Evolutionary conservation across 495 filamentous ascomycete genomes (phyloP), one percentile per base, ranked within the genome.

Genomic region (Neurospora sp.): DNA sequence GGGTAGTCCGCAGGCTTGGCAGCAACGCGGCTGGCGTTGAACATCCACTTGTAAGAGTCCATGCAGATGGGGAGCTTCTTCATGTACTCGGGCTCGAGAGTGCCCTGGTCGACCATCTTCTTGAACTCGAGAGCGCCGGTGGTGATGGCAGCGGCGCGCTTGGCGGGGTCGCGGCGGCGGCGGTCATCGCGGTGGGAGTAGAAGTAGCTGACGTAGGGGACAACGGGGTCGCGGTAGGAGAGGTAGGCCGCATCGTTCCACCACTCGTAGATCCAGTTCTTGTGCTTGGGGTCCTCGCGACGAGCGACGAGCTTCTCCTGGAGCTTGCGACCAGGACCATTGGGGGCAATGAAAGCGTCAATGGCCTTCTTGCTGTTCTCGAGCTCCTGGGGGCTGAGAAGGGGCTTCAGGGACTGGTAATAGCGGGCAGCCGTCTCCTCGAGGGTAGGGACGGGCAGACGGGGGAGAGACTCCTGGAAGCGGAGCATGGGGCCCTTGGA

Each of bases 161-260:
- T 95, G 73, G 91, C 92, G 5, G 96, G 96, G 84, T 97, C 87
- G 42, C 94, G 90, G 72, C 95, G 90, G 78, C 91, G 87, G 70
- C 94, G 90, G 81, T 99, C 96, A 81, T 99, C 96, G 72, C 92
- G 89, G 87, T 97, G 95, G 42, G 94, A 97, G 86, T 99, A 99
- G 85, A 99, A 99, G 87, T 99, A 99, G 81, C 93, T 97, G 76
- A 99, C 96, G 81, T 98, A 99, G 72, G 96, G 96, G 39, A 98
- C 92, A 38, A 99, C 93, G 42, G 96, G 96, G 82, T 98, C 96
- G 74, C 95, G 92, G 86, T 97, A 97, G 73, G 80, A 87, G 72
- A 99, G 88, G 84, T 99, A 99, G 46, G 96, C 94, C 4, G 89
- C 88, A 72, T 94, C 87, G 83, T 98, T 97, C 96, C 96, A 99